Percentiles rank a stretch among this genome's conserved stretches.
These are phyloP conservation scores for Asterochloris erici DNA, from an alignment of 139 green algal species.

Conservation along the genomic window DNA sequence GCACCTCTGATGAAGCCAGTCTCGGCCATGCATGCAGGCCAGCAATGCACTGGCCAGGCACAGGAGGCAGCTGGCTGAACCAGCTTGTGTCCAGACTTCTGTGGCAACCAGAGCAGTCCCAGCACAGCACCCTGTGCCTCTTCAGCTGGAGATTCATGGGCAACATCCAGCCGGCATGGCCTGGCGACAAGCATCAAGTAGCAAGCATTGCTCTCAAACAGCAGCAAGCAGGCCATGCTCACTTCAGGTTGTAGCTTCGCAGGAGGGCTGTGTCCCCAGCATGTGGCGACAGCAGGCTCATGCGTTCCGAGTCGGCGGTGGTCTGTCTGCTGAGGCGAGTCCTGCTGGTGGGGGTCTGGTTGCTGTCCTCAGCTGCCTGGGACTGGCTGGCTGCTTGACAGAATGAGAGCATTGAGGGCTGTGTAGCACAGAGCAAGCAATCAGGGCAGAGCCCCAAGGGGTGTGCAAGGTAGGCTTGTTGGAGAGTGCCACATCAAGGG, in stretches of 20 bases:
- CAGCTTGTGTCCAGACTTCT: too few species aligned
- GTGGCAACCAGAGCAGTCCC: too few species aligned
- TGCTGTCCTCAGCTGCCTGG: neutral
- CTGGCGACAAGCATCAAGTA: too few species aligned
- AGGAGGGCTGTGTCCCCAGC: constrained; percentile 1
- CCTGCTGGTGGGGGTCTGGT: constrained; percentile 1
- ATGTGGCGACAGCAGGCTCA: neutral
- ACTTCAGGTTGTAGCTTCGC: constrained; percentile 18
- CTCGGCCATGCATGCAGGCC: too few species aligned
- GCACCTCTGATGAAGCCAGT: too few species aligned
- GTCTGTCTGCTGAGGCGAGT: neutral
- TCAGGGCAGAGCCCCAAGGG: neutral
- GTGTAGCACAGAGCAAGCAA: neutral
- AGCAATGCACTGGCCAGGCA: too few species aligned
- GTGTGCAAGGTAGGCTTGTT: too few species aligned
- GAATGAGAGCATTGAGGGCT: neutral
- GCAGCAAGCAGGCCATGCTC: neutral
- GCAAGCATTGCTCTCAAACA: too few species aligned
- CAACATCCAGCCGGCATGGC: too few species aligned
- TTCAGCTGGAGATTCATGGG: too few species aligned
- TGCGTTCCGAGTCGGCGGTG: neutral
- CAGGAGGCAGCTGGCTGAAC: too few species aligned
- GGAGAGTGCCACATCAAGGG: neutral
- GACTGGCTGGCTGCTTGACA: neutral
- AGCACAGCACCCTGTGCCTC: too few species aligned